These are phyloP conservation scores for Pyracantha coccinea DNA, from an alignment of 331 rosid species.

Conservation along the genomic window DNA sequence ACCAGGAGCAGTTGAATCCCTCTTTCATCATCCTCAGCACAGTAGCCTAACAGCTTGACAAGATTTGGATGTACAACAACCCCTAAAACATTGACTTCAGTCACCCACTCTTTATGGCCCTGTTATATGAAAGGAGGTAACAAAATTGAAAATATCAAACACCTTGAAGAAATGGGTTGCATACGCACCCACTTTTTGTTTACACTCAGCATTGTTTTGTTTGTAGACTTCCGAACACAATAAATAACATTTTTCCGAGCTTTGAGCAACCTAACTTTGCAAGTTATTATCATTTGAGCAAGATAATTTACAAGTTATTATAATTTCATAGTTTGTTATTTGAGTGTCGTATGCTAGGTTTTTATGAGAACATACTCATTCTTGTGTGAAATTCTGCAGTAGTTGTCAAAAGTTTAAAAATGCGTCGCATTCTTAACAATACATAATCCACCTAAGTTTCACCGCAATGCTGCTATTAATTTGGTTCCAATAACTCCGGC, in stretches of 20 bases:
- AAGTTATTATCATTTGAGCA: background rate
- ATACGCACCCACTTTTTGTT: too few species aligned
- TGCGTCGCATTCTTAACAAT: background rate
- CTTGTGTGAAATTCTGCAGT: background rate
- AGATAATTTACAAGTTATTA: background rate
- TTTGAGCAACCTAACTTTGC: background rate
- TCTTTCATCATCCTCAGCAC: constrained; percentile 61
- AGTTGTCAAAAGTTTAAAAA: background rate
- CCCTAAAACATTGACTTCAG: constrained; percentile 55
- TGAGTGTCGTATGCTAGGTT: background rate
- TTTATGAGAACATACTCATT: background rate
- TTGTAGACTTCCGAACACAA: background rate
- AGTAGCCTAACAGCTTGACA: constrained; percentile 46
- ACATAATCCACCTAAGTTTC: background rate
- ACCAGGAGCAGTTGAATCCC: constrained; percentile 50
- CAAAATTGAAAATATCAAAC: background rate
- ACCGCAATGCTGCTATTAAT: background rate
- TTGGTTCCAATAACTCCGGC: background rate
- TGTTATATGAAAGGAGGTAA: constrained; percentile 4
- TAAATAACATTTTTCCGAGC: background rate
- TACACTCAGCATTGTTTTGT: too few species aligned
- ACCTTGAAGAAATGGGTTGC: background rate
- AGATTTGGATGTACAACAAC: constrained; percentile 48
- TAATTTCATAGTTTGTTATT: background rate
- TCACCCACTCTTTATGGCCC: constrained; percentile 72